Evolutionary conservation across 2,329 filamentous ascomycete species (phyloP).

Genomic region (Colletotrichum godetiae): DNA sequence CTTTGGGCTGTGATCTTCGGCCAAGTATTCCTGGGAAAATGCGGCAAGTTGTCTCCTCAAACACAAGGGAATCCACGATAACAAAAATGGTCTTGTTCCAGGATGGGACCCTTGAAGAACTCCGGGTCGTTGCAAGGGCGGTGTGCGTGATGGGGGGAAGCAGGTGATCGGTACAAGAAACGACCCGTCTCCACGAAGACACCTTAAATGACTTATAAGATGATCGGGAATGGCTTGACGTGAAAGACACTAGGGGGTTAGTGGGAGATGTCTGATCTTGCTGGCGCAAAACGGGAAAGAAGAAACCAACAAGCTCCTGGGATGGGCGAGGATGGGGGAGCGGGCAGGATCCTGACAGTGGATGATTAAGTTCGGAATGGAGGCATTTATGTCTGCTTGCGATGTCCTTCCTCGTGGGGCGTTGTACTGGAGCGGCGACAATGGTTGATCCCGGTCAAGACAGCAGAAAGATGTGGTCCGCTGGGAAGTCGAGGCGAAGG

Average conservation of each 20-base stretch:
- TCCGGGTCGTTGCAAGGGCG: constrained; percentile 36
- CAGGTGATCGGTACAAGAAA: constrained; percentile 38
- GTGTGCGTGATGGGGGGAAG: constrained; percentile 32
- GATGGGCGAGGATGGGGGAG: constrained; percentile 35
- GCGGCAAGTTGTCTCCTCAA: constrained; percentile 33
- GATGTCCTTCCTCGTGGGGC: constrained; percentile 34
- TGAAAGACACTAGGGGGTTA: constrained; percentile 35
- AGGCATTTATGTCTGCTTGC: constrained; percentile 39
- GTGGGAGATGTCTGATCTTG: constrained; percentile 36
- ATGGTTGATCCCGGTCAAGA: constrained; percentile 35
- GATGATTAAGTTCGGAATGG: constrained; percentile 37
- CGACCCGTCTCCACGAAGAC: constrained; percentile 36
- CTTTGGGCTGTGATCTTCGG: constrained; percentile 31
- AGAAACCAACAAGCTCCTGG: constrained; percentile 35
- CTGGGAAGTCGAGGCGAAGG: constrained; percentile 35
- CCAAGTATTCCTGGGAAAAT: constrained; percentile 37
- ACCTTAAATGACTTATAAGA: constrained; percentile 34
- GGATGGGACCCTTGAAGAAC: constrained; percentile 34
- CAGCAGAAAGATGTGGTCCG: constrained; percentile 27
- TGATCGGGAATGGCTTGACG: constrained; percentile 25
- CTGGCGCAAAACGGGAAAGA: constrained; percentile 37
- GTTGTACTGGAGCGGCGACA: constrained; percentile 24
- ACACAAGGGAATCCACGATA: constrained; percentile 39
- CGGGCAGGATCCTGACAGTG: constrained; percentile 31
- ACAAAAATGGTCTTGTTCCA: constrained; percentile 34